Percentiles rank a stretch among this genome's conserved stretches.
These are phyloP conservation scores for Sinapis alba DNA, from an alignment of 441 rosid genomes.

Conservation along the genomic window DNA sequence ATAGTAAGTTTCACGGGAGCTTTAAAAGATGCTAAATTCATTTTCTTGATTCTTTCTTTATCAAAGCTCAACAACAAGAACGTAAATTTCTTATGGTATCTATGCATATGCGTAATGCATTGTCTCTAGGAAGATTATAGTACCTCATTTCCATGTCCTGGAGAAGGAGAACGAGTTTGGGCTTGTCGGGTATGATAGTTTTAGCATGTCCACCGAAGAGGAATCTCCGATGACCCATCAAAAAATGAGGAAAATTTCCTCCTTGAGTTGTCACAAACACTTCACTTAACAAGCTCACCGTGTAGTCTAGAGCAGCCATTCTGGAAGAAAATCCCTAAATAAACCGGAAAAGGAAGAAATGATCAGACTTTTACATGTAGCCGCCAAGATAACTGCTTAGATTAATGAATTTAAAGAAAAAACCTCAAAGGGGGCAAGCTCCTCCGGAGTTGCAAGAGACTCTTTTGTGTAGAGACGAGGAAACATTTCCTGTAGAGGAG, in stretches of 20 bases:
- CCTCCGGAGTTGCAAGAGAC: slow-evolving; percentile 82
- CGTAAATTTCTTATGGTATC: background rate
- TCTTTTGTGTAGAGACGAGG: slow-evolving; percentile 85
- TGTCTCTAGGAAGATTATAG: slow-evolving; percentile 6
- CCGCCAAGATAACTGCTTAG: background rate
- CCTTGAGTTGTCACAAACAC: slow-evolving; percentile 93
- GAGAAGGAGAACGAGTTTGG: slow-evolving; percentile 73
- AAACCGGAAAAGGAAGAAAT: slow-evolving; percentile 26
- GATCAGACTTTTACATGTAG: background rate
- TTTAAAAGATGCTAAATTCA: background rate
- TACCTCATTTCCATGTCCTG: slow-evolving; percentile 80
- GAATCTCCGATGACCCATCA: slow-evolving; percentile 95
- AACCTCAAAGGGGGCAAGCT: slow-evolving; percentile 89
- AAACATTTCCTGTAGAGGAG: slow-evolving; percentile 80
- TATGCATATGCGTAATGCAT: background rate
- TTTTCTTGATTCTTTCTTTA: background rate
- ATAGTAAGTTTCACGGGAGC: background rate
- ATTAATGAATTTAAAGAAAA: background rate
- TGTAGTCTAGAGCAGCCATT: slow-evolving; percentile 94
- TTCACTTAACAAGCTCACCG: slow-evolving; percentile 84
- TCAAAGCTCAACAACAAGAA: background rate
- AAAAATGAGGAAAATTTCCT: slow-evolving; percentile 93
- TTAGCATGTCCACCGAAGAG: slow-evolving; percentile 85
- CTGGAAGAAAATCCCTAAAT: slow-evolving; percentile 83
- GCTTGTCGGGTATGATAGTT: slow-evolving; percentile 84